Evolutionary conservation across 371 early-diverging fungal genomes (phyloP), one percentile per base, ranked within the genome.

Genomic region (Entomophthora muscae): DNA sequence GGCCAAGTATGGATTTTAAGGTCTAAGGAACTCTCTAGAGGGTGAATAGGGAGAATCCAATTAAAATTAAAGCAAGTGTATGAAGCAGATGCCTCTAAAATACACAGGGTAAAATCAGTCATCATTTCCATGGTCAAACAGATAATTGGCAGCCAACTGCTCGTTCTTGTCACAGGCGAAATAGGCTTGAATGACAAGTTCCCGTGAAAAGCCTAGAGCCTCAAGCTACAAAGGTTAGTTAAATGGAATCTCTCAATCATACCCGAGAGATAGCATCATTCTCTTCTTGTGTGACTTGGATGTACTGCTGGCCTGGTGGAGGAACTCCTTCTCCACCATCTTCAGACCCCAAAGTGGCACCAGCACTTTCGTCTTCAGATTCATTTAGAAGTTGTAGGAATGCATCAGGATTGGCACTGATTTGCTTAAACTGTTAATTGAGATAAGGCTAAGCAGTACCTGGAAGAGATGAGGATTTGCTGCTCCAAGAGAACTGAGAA

Each of bases 111-210:
- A 5, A 13, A 61, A 30, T 42, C 22, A 42, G 10, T 61, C 31
- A 12, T 61, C 33, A 61, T 61, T n/a, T 30, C 79, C 79, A 64
- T 83, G 77, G 27, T 95, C 95, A 75, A 95, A 92, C 72, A 97
- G 70, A 70, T 88, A 96, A 73, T 95, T 95, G 32, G 96, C 98
- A 0, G 98, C 92, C 67, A 94, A 69, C 70, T 95, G 90, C 79
- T 98, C 98, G 73, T 96, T 91, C 73, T 91, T 93, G 66, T 98
- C 98, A 70, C 98, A 98, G 10, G 93, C 93, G 70, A 98, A 81
- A 74, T 81, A 98, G 28, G 96, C 98, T 75, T 94, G 92, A 64
- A 93, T 82, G 27, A 83, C 98, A 17, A 73, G 63, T 57, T 73
- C 76, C 52, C 91, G 78, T 61, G 82, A 83, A 70, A 98, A 96